Evolutionary conservation across 768 basidiomycete species (phyloP), one percentile per base, ranked within the genome.

Genomic region (Tylopilus vinaceipallidus): DNA sequence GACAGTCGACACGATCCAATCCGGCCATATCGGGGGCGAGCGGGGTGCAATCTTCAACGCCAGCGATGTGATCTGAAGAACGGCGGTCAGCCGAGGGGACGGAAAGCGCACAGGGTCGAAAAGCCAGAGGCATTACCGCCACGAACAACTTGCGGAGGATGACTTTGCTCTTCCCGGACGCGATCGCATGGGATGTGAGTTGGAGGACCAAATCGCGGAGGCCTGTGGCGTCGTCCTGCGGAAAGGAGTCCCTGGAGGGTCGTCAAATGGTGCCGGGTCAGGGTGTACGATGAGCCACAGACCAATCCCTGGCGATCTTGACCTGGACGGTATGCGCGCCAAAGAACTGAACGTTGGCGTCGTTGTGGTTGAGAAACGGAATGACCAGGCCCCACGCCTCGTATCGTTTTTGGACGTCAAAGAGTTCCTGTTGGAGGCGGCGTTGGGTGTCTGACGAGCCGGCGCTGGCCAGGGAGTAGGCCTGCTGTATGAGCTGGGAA

Each of bases 291-390:
- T 32, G 4, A 40, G 42, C 27, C 4, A 66, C 79, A 55, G 64
- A 94, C 93, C 93, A 95, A 66, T 95, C 94, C 55, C 94, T 75
- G 13, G 88, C 83, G 55, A 95, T 91, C 78, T 98, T 98, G 53
- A 95, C 89, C 63, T 95, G 91, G 3, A 87, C 82, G 0, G 91
- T 97, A 59, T 97, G 94, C 5, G 94, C 93, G 3, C 93, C 92
- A 61, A 92, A 95, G 76, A 95, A 98, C 65, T 94, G 88, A 10
- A 95, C 90, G 60, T 91, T 91, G 45, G 77, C 76, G 66, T 95
- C 87, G 24, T 74, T 70, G 60, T 86, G 75, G 13, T 83, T 75
- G 22, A 93, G 70, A 54, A 94, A 77, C 0, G 91, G 90, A 30
- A 88, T 76, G 17, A 92, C 82, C 40, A 94, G 71, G 9, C 88